phyloP scores from a whole-genome alignment of 2,329 filamentous ascomycete genomes.

The Thielaviopsis euricoi region DNA sequence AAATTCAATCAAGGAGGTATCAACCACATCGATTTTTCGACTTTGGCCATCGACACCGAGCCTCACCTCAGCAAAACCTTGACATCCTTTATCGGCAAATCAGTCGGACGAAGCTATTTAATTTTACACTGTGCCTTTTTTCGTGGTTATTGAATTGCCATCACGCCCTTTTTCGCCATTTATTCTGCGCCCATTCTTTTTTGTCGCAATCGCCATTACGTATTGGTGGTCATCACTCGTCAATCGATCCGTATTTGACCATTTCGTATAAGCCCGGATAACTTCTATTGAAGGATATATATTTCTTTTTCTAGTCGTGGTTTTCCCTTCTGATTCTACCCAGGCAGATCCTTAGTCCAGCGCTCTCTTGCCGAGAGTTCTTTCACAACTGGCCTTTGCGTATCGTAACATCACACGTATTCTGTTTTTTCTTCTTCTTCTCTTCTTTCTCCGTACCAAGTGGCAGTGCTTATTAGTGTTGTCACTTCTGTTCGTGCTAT shows the following conservation, averaged over 20 bases:
- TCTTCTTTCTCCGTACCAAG: not conserved
- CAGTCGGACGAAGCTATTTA: not conserved
- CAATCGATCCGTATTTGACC: not conserved
- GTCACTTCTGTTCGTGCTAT: not conserved
- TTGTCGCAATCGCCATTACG: not conserved
- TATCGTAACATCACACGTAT: not conserved
- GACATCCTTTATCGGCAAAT: not conserved
- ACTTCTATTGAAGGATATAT: not conserved
- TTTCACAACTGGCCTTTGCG: not conserved
- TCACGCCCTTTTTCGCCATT: not conserved
- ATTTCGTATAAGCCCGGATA: not conserved
- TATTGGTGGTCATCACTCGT: not conserved
- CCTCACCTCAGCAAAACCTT: not conserved
- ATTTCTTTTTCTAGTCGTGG: not conserved
- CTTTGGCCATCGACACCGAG: slow-evolving; percentile 1
- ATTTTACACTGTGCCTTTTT: not conserved
- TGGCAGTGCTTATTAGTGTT: not conserved
- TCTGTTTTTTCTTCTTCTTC: not conserved
- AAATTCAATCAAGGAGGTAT: not conserved
- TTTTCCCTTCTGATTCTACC: not conserved
- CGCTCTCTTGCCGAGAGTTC: not conserved
- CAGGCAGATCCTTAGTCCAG: not conserved
- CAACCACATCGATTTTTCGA: not conserved
- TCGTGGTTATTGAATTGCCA: not conserved
- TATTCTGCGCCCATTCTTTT: not conserved